phyloP scores from a whole-genome alignment of 2,329 filamentous ascomycete genomes.

The Trichoderma sp. region DNA sequence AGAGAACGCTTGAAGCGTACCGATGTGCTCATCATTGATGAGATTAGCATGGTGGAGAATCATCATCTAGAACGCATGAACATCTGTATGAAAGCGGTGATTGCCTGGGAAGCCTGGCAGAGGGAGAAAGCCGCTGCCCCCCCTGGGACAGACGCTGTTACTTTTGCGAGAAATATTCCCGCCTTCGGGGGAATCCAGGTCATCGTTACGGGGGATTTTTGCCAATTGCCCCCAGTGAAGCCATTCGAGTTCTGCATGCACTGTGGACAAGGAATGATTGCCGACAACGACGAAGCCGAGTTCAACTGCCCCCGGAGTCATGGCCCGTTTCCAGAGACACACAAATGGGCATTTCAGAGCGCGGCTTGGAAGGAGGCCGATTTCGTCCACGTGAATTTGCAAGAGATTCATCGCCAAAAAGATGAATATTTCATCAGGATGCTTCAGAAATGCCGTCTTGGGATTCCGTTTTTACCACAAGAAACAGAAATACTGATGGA shows the following conservation, averaged over 20 bases:
- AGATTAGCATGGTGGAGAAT: constrained; percentile 65
- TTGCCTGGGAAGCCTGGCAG: neutral
- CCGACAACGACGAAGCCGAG: constrained; percentile 8
- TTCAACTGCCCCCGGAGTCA: constrained; percentile 8
- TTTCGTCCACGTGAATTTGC: constrained; percentile 53
- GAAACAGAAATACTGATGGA: constrained; percentile 7
- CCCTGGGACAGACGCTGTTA: constrained; percentile 27
- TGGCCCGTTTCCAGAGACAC: constrained; percentile 34
- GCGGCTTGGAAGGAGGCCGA: constrained; percentile 52
- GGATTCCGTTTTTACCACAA: neutral
- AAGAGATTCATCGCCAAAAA: constrained; percentile 55
- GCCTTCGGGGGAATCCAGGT: constrained; percentile 30
- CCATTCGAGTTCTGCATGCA: constrained; percentile 41
- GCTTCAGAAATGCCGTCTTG: constrained; percentile 17
- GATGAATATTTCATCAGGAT: constrained; percentile 35
- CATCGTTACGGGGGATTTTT: constrained; percentile 48
- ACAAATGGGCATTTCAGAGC: constrained; percentile 62
- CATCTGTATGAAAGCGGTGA: constrained; percentile 32
- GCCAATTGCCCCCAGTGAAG: constrained; percentile 57
- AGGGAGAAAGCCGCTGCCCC: neutral
- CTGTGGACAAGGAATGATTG: constrained; percentile 25
- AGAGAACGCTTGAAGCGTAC: constrained; percentile 41
- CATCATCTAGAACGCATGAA: constrained; percentile 29
- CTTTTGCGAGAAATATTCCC: constrained; percentile 22
- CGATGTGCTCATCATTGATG: constrained; percentile 61